Conservation (phyloP, 768 basidiomycete species). For the Daedaleopsis sinensis region DNA sequence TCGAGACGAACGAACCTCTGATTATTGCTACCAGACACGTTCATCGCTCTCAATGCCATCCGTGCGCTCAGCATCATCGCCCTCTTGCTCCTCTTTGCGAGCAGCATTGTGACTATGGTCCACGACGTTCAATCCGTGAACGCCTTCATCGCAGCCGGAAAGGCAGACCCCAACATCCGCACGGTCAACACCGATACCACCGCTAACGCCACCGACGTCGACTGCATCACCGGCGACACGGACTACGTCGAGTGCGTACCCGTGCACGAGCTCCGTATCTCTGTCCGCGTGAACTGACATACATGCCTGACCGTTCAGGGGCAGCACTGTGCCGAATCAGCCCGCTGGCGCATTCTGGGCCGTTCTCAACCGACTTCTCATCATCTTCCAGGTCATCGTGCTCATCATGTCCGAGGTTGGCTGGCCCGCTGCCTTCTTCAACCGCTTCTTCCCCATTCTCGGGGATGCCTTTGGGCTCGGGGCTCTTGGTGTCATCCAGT, state of each 20-base stretch:
- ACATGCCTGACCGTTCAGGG: slow-evolving; percentile 32
- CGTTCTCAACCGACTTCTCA: slow-evolving; percentile 83
- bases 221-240: slow-evolving; percentile 49
- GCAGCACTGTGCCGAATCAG: slow-evolving; percentile 88
- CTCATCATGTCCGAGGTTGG: slow-evolving; percentile 84
- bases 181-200: slow-evolving; percentile 15
- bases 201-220: slow-evolving; percentile 18
- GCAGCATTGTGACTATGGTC: slow-evolving; percentile 72
- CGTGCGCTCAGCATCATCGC: slow-evolving; percentile 57
- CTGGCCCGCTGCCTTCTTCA: slow-evolving; percentile 80
- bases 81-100: slow-evolving; percentile 25
- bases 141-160: slow-evolving; percentile 51
- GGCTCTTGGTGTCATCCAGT: slow-evolving; percentile 85
- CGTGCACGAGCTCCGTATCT: neutral
- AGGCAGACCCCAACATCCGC: slow-evolving; percentile 15
- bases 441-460: slow-evolving; percentile 84
- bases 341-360: slow-evolving; percentile 92
- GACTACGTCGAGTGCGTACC: slow-evolving; percentile 76
- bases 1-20: neutral
- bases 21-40: slow-evolving; percentile 44
- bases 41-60: slow-evolving; percentile 79
- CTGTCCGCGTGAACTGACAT: slow-evolving; percentile 9
- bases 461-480: slow-evolving; percentile 86
- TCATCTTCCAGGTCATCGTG: slow-evolving; percentile 81
- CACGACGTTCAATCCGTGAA: slow-evolving; percentile 79